A percentile compares a stretch with the other conserved stretches of the same genome.
These are phyloP conservation scores for Backusella tuberculispora DNA, from an alignment of 192 early-diverging fungal species.

Conservation along the genomic window DNA sequence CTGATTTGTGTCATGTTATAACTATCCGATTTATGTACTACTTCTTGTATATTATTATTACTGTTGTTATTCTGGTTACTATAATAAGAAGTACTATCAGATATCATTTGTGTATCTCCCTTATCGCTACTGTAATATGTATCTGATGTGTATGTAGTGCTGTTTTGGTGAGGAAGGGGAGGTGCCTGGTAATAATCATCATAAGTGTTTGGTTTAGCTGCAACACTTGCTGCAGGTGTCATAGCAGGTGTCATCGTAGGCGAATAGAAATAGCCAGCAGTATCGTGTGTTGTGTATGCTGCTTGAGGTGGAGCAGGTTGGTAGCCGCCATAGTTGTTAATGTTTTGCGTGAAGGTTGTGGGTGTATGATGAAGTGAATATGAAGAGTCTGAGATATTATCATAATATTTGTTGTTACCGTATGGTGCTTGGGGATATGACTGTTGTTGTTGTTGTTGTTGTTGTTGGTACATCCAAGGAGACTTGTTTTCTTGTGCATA, in stretches of 20 bases:
- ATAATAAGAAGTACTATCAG: background rate
- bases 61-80: background rate
- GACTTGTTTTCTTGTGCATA: conserved; percentile 10
- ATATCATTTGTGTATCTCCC: background rate
- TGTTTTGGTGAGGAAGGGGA: background rate
- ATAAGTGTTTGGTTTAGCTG: conserved; percentile 13
- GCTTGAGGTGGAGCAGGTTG: background rate
- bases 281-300: background rate
- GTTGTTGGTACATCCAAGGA: conserved; percentile 2
- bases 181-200: conserved; percentile 1
- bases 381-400: background rate
- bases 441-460: background rate
- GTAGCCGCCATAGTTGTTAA: background rate
- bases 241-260: background rate
- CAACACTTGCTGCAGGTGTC: background rate
- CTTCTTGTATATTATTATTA: no score
- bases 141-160: background rate
- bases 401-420: background rate
- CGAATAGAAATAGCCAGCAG: background rate
- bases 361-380: background rate
- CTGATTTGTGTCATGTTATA: background rate
- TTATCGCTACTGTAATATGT: no score
- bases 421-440: conserved; percentile 2
- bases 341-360: background rate
- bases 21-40: background rate